A percentile compares a stretch with the other conserved stretches of the same genome.
Evolutionary conservation across 345 rosid genomes (phyloP).

Genomic region (Sisymbrium irio): DNA sequence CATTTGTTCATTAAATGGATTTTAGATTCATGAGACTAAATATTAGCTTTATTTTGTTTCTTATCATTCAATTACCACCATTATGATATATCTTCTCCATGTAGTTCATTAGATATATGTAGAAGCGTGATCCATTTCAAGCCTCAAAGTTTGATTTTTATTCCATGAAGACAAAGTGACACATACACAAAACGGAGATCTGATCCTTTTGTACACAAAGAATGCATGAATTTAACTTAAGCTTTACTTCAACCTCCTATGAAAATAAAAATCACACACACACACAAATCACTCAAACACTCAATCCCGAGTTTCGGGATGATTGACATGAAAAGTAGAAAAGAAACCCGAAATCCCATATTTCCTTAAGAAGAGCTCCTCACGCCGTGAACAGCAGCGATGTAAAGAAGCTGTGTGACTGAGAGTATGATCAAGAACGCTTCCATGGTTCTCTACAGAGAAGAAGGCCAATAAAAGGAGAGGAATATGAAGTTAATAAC

Average conservation of each 20-base stretch:
- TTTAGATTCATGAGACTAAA: slow-evolving; percentile 10
- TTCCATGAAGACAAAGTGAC: slow-evolving; percentile 25
- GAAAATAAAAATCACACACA: slow-evolving; percentile 13
- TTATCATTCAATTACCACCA: not conserved
- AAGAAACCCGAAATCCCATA: not conserved
- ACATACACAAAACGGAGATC: slow-evolving; percentile 23
- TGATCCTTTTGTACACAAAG: slow-evolving; percentile 27
- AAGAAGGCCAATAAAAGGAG: not conserved
- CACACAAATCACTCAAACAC: slow-evolving; percentile 13
- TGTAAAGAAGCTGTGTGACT: slow-evolving; percentile 77
- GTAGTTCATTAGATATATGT: slow-evolving; percentile 1
- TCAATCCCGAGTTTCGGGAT: slow-evolving; percentile 22
- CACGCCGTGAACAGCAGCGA: slow-evolving; percentile 67
- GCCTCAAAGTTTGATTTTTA: slow-evolving; percentile 28
- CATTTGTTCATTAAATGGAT: slow-evolving; percentile 20
- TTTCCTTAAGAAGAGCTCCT: slow-evolving; percentile 24
- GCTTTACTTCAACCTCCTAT: slow-evolving; percentile 9
- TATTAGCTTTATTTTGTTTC: not conserved
- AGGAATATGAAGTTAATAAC: not conserved
- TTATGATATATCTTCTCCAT: not conserved
- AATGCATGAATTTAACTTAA: slow-evolving; percentile 32
- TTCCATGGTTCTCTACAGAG: slow-evolving; percentile 93
- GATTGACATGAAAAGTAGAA: slow-evolving; percentile 4
- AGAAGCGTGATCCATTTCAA: slow-evolving; percentile 3
- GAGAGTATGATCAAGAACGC: slow-evolving; percentile 90